phyloP scores from a whole-genome alignment of 768 basidiomycete species.

The Phallus indusiatus region DNA sequence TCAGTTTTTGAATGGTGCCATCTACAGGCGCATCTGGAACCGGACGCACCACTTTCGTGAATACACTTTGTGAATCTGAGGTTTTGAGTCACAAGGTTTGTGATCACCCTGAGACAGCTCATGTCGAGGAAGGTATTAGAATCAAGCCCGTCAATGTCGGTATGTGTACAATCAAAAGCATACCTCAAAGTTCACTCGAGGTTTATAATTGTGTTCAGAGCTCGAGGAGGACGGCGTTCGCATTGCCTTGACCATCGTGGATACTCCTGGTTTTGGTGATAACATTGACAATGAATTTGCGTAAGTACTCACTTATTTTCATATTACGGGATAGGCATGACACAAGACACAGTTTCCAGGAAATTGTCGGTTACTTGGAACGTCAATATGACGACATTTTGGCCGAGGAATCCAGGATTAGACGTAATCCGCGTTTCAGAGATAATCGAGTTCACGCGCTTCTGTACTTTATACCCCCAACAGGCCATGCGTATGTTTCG shows the following conservation, averaged over 20 bases:
- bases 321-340: neutral
- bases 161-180: slow-evolving; percentile 28
- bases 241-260: slow-evolving; percentile 95
- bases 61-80: slow-evolving; percentile 96
- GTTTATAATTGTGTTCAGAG: slow-evolving; percentile 39
- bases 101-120: slow-evolving; percentile 79
- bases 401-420: slow-evolving; percentile 97
- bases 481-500: slow-evolving; percentile 81
- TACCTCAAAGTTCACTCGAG: neutral
- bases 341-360: slow-evolving; percentile 64
- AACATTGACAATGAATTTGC: slow-evolving; percentile 98
- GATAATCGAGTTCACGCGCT: slow-evolving; percentile 96
- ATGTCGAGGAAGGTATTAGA: slow-evolving; percentile 87
- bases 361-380: slow-evolving; percentile 94
- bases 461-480: slow-evolving; percentile 97
- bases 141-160: slow-evolving; percentile 95
- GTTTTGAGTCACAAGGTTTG: slow-evolving; percentile 82
- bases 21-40: slow-evolving; percentile 87
- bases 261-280: slow-evolving; percentile 98
- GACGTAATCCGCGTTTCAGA: slow-evolving; percentile 98
- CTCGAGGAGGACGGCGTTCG: slow-evolving; percentile 98
- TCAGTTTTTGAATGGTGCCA: slow-evolving; percentile 10
- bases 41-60: slow-evolving; percentile 96
- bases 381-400: slow-evolving; percentile 98
- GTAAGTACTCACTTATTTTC: slow-evolving; percentile 40